Base-by-base conservation (phyloP, 331 rosid species). In the Quercus lobata region DNA sequence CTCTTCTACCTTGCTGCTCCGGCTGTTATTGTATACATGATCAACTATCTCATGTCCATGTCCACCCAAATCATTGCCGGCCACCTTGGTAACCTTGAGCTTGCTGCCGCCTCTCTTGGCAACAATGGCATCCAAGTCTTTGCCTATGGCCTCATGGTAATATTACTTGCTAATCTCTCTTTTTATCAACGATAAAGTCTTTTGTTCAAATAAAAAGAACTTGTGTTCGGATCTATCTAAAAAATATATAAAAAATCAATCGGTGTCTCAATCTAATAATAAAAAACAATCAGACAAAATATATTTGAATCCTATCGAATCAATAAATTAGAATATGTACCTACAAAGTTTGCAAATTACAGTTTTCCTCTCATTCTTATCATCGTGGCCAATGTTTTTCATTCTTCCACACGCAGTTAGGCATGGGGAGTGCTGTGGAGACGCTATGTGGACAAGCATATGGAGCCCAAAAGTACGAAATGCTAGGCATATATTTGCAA, bases 361-460 rank as follows among this genome's bases (percentile, higher is more conserved):
- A 16, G 46, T 35, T 35, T 69, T 37, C 29, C 62, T 10, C 58
- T 35, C 54, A 2, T 21, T 29, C 19, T 12, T 72, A 11, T 53
- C 25, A 29, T 69, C 4, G 2, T 49, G 62, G 25, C 11, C 11
- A 57, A 57, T 19, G 32, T 5, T 10, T 6, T 21, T 24, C 4
- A 1, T 27, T 8, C 49, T 74, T 9, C 11, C 7, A 5, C 46
- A 29, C 7, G 78, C 88, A 93, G 98, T 82, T 93, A 24, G 98
- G 98, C 0, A 93, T 93, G 98, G 98, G 98, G 29, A 93, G 98
- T 66, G 98, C 98, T 0, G 98, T 91, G 32, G 98, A 93, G 78
- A 93, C 97, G 0, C 86, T 93, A 25, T 91, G 98, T 19, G 98
- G 98, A 5, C 98, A 91, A 83, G 94, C 98, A 14, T 86, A 54